Evolutionary conservation across 2,329 filamentous ascomycete genomes (phyloP).

Genomic region (Scolecobasidium constrictum): DNA sequence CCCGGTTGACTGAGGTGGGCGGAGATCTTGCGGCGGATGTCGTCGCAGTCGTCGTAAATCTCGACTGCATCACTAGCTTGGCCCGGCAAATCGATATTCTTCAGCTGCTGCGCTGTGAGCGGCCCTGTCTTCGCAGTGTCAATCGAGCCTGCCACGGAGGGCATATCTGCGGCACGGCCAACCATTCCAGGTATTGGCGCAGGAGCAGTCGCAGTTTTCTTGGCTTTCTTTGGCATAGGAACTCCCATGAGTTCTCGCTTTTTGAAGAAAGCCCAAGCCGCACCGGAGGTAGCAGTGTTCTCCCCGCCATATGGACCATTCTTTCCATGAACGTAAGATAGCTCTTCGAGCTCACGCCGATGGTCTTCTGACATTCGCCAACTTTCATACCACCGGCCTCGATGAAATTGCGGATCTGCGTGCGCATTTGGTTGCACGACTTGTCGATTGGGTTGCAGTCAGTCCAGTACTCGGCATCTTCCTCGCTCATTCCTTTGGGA

Average conservation of each 20-base stretch:
- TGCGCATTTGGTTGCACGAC: slow-evolving; percentile 14
- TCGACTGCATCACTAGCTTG: slow-evolving; percentile 37
- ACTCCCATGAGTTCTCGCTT: slow-evolving; percentile 39
- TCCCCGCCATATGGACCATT: no score
- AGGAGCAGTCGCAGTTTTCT: not conserved
- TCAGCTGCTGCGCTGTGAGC: no score
- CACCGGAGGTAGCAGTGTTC: no score
- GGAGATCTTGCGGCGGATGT: slow-evolving; percentile 46
- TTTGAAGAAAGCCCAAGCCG: slow-evolving; percentile 38
- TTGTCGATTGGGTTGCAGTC: no score
- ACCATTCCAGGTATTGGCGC: no score
- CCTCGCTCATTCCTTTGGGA: no score
- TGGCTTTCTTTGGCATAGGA: slow-evolving; percentile 21
- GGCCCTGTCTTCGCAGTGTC: no score
- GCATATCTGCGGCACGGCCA: no score
- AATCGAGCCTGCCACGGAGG: no score
- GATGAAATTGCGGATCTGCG: slow-evolving; percentile 32
- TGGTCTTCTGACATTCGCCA: slow-evolving; percentile 29
- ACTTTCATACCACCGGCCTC: slow-evolving; percentile 34
- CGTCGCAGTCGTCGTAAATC: slow-evolving; percentile 48
- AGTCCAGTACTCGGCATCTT: no score
- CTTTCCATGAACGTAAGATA: slow-evolving; percentile 40
- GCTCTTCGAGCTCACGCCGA: slow-evolving; percentile 24
- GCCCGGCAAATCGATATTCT: slow-evolving; percentile 32
- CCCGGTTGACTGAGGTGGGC: slow-evolving; percentile 35